Evolutionary conservation across 73 alveolate genomes (phyloP), one percentile per base, ranked within the genome.

Genomic region (Uronychia setigera): DNA sequence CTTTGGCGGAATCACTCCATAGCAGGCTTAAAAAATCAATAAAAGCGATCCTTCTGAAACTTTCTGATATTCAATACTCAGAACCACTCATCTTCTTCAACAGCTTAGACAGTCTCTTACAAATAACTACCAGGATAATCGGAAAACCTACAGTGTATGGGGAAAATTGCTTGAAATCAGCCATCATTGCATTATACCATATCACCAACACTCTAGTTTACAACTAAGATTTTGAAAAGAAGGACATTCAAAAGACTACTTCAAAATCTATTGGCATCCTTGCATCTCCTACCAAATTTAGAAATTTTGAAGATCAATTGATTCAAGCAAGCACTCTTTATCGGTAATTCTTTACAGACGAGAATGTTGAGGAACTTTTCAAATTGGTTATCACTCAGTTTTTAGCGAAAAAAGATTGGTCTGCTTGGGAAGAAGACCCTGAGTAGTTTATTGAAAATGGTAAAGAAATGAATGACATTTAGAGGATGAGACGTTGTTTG

Each of bases 281-380:
- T 26, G 93, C 83, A 1, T 87, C 93, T n/a, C 93, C 93, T 1
- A 87, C 88, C 33, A 87, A 87, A 80, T 87, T 82, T 31, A 87
- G 77, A 75, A 81, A 87, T 75, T 87, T 87, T 74, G 93, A 87
- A 31, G 82, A 86, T 0, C 46, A 87, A 58, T 26, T 87, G 1
- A 26, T 32, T 9, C 82, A 80, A 80, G 93, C 93, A 27, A 80
- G 85, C 34, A 74, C 60, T n/a, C 83, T 75, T 35, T 87, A 87
- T 74, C 0, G 83, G 32, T 59, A 31, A 27, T 59, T 87, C 59
- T 79, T 87, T 1, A 27, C 79, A 30, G 58, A 87, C 33, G 88
- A 87, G 35, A 87, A 82, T 5, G 87, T 86, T 0, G 58, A 60
- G 80, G 85, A 80, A 34, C 46, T 87, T n/a, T 14, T 87, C 11